phyloP scores from a whole-genome alignment of 2,329 filamentous ascomycete genomes.

The Pseudopyricularia javanii region DNA sequence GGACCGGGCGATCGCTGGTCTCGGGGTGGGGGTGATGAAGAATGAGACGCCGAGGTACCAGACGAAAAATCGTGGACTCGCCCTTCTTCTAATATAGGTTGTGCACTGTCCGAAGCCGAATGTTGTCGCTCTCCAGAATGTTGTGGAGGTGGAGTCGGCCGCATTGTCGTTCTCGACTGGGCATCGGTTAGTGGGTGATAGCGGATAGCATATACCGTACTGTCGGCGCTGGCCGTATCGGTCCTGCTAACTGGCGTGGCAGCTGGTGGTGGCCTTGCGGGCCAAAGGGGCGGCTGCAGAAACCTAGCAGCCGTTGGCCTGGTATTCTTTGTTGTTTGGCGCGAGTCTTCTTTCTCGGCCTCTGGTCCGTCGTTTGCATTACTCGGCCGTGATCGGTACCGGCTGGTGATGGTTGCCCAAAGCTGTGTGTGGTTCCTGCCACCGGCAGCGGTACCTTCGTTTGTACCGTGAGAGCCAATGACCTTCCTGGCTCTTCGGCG shows the following conservation, averaged over 20 bases:
- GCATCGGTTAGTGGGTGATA: slow-evolving; percentile 46
- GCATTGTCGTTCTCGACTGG: slow-evolving; percentile 32
- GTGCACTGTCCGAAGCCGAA: not conserved
- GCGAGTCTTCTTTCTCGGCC: not conserved
- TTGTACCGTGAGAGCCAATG: not conserved
- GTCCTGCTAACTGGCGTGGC: slow-evolving; percentile 47
- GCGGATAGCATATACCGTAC: slow-evolving; percentile 50
- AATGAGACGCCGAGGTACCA: not conserved
- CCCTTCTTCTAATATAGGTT: not conserved
- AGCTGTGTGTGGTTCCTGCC: not conserved
- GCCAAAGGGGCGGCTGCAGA: slow-evolving; percentile 39
- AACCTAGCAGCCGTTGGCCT: slow-evolving; percentile 15
- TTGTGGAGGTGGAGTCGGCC: slow-evolving; percentile 8
- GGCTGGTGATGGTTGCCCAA: slow-evolving; percentile 22
- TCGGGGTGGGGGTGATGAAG: not conserved
- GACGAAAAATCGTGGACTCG: not conserved
- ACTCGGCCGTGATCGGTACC: slow-evolving; percentile 19
- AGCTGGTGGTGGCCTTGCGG: slow-evolving; percentile 39
- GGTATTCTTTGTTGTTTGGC: slow-evolving; percentile 8
- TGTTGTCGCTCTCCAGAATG: not conserved
- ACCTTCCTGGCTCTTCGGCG: slow-evolving; percentile 6
- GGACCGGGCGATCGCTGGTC: not conserved
- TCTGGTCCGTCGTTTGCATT: slow-evolving; percentile 6
- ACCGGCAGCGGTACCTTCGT: not conserved
- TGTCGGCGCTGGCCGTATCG: slow-evolving; percentile 51